These are phyloP conservation scores for Candida nanaspora DNA, from an alignment of 805 yeast genomes.

Conservation along the genomic window DNA sequence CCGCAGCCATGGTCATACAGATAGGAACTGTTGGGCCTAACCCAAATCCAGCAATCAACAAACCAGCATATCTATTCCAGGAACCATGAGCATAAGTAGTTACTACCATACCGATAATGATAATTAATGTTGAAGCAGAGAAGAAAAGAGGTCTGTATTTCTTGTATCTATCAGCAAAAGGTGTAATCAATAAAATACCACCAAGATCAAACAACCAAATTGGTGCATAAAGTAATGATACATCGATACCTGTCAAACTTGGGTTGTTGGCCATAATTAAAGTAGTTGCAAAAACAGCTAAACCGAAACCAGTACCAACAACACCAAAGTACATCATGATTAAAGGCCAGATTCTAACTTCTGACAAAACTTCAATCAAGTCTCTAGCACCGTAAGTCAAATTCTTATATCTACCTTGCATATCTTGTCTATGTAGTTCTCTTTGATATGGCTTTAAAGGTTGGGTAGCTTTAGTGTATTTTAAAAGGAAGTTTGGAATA, in stretches of 20 bases:
- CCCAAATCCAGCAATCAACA: conserved; percentile 78
- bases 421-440: conserved; percentile 50
- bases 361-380: conserved; percentile 45
- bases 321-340: conserved; percentile 88
- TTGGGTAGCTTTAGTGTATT: conserved; percentile 19
- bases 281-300: conserved; percentile 80
- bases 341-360: conserved; percentile 71
- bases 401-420: conserved; percentile 42
- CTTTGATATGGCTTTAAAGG: conserved; percentile 52
- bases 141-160: conserved; percentile 56
- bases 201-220: conserved; percentile 83
- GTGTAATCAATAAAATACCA: conserved; percentile 69
- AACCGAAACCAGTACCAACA: conserved; percentile 85
- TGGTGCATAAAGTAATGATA: conserved; percentile 78
- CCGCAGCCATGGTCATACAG: conserved; percentile 77
- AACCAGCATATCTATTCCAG: conserved; percentile 78
- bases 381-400: conserved; percentile 55
- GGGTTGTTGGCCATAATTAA: conserved; percentile 64
- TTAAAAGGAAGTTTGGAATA: conserved; percentile 12
- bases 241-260: conserved; percentile 51
- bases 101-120: conserved; percentile 68
- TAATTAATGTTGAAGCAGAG: conserved; percentile 52
- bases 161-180: conserved; percentile 67
- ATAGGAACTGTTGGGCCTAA: conserved; percentile 90
- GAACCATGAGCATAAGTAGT: conserved; percentile 66